Conservation (phyloP, 768 basidiomycete genomes). For the Hypholoma fasciculare region DNA sequence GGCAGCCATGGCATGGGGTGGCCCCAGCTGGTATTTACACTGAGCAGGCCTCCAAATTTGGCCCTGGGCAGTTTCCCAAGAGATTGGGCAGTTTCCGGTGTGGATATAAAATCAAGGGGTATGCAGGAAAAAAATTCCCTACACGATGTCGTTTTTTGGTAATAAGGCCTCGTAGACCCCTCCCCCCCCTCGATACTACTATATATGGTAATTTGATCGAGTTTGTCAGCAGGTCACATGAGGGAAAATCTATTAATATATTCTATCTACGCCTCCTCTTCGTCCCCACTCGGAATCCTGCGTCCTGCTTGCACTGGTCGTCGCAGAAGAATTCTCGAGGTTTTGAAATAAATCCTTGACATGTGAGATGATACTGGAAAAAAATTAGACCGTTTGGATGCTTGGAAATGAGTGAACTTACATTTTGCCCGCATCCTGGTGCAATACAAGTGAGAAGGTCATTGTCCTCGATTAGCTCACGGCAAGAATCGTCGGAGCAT, state of each 20-base stretch:
- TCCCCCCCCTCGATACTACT: background rate
- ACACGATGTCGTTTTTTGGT: background rate
- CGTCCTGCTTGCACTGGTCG: slow-evolving; percentile 12
- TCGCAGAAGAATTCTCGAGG: slow-evolving; percentile 16
- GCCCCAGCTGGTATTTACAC: no score
- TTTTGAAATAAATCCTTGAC: slow-evolving; percentile 10
- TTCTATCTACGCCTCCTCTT: background rate
- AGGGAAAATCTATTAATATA: background rate
- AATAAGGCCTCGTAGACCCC: background rate
- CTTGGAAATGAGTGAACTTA: no score
- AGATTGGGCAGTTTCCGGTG: no score
- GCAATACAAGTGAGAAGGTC: slow-evolving; percentile 11
- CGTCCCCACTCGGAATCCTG: slow-evolving; percentile 8
- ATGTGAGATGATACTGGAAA: slow-evolving; percentile 15
- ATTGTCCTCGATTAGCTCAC: background rate
- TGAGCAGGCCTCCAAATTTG: no score
- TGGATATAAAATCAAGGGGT: background rate
- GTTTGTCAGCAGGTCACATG: background rate
- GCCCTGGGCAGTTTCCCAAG: no score
- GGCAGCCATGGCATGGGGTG: no score
- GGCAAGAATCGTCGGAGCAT: slow-evolving; percentile 12
- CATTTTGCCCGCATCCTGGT: slow-evolving; percentile 13
- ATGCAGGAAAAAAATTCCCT: background rate
- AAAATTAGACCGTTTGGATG: background rate
- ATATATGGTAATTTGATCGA: background rate